Evolutionary conservation across 2,329 filamentous ascomycete genomes (phyloP), one percentile per base, ranked within the genome.

Genomic region (Parafenestella ontariensis): DNA sequence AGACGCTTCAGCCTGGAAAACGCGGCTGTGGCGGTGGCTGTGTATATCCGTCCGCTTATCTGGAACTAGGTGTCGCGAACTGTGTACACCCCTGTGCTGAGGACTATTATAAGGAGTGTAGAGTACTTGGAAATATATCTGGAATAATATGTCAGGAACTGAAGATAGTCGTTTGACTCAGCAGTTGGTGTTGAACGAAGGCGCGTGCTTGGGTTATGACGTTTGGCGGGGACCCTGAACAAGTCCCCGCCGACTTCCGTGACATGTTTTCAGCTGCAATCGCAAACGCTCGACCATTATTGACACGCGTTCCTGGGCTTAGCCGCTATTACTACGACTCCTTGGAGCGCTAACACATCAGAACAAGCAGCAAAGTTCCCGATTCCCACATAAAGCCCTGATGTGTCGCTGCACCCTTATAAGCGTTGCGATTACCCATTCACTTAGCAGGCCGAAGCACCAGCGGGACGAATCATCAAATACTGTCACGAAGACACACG

Each of bases 241-340:
- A 49, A 53, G 44, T 43, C 62, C 58, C 62, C 64, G 59, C 58
- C 52, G 43, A 41, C 37, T n/a, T 50, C 44, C 54, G 60, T 49
- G 52, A 61, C 56, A 53, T 49, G 45, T 23, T 40, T 54, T 59
- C 54, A 56, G 45, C 58, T 49, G 56, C 62, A 49, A 48, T 58
- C 52, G 47, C 65, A 59, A 51, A 62, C 61, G 49, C 56, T 49
- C 54, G 49, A 56, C 58, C 54, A 59, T 40, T 52, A 47, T 61
- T 58, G 68, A 71, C 68, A 72, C 69, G 69, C 69, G 68, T 72
- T 64, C 64, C 54, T 53, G 52, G 64, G 69, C 66, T 69, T 65
- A 69, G 66, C 64, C 61, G 57, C 59, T 55, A 50, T 53, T 56
- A 40, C 44, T 47, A 45, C 20, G 34, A 53, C 48, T 49, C 23